A percentile compares a stretch with the other conserved stretches of the same genome.
These are phyloP conservation scores for Saksenaea oblongispora DNA, from an alignment of 371 early-diverging fungal species.

Conservation along the genomic window DNA sequence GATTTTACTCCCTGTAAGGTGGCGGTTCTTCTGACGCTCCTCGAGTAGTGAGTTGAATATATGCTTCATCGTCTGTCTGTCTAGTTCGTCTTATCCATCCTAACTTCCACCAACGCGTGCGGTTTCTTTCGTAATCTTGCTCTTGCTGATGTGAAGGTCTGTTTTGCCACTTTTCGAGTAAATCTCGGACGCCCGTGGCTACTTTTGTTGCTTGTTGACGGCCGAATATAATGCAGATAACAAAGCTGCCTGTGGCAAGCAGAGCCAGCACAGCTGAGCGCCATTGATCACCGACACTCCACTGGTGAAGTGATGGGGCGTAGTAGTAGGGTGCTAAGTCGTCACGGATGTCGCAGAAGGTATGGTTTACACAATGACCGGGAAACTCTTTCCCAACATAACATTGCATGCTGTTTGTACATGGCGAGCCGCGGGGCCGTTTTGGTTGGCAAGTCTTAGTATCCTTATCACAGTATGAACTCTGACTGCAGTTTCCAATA, in stretches of 20 bases:
- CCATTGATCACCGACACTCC: constrained; percentile 51
- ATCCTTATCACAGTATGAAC: constrained; percentile 45
- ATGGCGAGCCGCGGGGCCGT: constrained; percentile 30
- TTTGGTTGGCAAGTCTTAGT: constrained; percentile 50
- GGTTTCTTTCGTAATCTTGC: neutral
- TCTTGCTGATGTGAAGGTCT: constrained; percentile 13
- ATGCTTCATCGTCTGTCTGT: constrained; percentile 24
- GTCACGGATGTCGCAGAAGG: constrained; percentile 31
- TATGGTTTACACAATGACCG: constrained; percentile 40
- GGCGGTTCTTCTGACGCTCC: constrained; percentile 37
- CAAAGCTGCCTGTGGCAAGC: constrained; percentile 34
- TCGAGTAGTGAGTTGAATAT: constrained; percentile 30
- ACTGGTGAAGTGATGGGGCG: constrained; percentile 26
- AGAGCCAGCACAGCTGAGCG: constrained; percentile 35
- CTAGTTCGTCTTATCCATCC: constrained; percentile 31
- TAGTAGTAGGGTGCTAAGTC: constrained; percentile 43
- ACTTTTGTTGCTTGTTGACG: constrained; percentile 34
- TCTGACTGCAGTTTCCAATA: constrained; percentile 48
- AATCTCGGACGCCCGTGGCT: constrained; percentile 17
- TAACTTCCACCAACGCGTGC: constrained; percentile 34
- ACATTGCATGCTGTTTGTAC: constrained; percentile 46
- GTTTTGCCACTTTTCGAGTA: constrained; percentile 41
- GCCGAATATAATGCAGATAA: constrained; percentile 27
- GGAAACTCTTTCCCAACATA: constrained; percentile 41
- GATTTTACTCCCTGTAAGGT: constrained; percentile 29